phyloP scores from a whole-genome alignment of 2,329 filamentous ascomycete genomes.

The Aotearoamyces nothofagi region DNA sequence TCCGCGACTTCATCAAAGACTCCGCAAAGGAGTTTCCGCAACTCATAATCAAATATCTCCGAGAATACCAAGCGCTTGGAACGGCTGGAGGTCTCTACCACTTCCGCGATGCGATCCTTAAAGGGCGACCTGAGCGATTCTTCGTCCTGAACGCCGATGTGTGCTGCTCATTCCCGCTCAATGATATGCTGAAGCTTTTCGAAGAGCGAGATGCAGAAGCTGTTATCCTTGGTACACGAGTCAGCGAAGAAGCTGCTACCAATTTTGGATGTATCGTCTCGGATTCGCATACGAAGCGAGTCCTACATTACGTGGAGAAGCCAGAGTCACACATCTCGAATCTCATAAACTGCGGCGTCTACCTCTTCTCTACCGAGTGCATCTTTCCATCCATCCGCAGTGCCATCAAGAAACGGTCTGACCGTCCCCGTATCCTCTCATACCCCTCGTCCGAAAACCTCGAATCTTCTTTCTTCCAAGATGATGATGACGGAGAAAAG shows the following conservation, averaged over 20 bases:
- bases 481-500: constrained; percentile 59
- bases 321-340: constrained; percentile 95
- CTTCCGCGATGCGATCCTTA: constrained; percentile 97
- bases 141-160: constrained; percentile 98
- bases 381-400: constrained; percentile 93
- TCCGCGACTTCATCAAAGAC: constrained; percentile 96
- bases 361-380: constrained; percentile 87
- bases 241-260: constrained; percentile 77
- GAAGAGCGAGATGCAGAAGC: constrained; percentile 93
- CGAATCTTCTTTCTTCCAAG: constrained; percentile 50
- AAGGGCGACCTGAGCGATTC: constrained; percentile 84
- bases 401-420: constrained; percentile 88
- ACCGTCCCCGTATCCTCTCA: constrained; percentile 80
- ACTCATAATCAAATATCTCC: constrained; percentile 84
- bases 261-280: constrained; percentile 99
- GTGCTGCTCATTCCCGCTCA: constrained; percentile 94
- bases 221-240: constrained; percentile 84
- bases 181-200: constrained; percentile 89
- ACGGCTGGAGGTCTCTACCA: constrained; percentile 96
- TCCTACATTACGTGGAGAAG: constrained; percentile 98
- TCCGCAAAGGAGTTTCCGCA: constrained; percentile 71
- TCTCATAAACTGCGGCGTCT: constrained; percentile 98
- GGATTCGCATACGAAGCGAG: constrained; percentile 82
- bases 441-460: constrained; percentile 94
- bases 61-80: constrained; percentile 92